Evolutionary conservation across 164 flowering plant species (phyloP), one percentile per base, ranked within the genome.

Genomic region (Aristolochia contorta): DNA sequence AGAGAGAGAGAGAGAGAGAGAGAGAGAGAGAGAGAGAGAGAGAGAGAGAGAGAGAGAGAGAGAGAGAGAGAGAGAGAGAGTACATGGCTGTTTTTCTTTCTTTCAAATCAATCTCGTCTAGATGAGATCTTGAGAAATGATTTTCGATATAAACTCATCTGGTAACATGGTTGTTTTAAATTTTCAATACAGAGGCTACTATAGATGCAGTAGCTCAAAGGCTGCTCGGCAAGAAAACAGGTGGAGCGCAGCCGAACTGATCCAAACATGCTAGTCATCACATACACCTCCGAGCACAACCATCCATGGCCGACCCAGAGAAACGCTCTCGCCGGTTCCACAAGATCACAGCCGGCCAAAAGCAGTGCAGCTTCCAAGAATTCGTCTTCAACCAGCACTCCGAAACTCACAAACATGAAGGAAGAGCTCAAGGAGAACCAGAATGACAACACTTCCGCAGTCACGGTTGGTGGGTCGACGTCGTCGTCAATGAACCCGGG

Each of bases 301-400:
- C 97, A 90, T 61, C 95, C 97, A 48, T 89, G 97, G 97, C 97
- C 97, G 8, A 89, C 97, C 0, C 96, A 89, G 56, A 76, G 96
- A 72, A 89, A 89, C 49, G 94, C 96, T 0, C 84, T 89, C 6
- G 96, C 96, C 0, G 96, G 96, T 27, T 89, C 94, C 6, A 82
- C 94, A 6, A 77, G 96, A 54, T 65, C 91, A 2, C 91, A 81
- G 58, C 82, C 82, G 0, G 54, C 77, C 27, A 82, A 77, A 60
- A 70, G 47, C 69, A 75, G 32, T 45, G 27, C 69, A 9, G 47
- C 60, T 54, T 68, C 83, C 19, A 74, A 75, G 66, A 62, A 15
- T 56, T 65, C 75, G 5, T 16, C 72, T 13, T 56, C 66, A 19
- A 49, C 71, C 20, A 74, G 65, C 13, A 52, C 63, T 19, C 60